Percentiles rank a stretch among this genome's conserved stretches.
Conservation (phyloP, 306 rosid species). For the Cucurbita argyrosperma region DNA sequence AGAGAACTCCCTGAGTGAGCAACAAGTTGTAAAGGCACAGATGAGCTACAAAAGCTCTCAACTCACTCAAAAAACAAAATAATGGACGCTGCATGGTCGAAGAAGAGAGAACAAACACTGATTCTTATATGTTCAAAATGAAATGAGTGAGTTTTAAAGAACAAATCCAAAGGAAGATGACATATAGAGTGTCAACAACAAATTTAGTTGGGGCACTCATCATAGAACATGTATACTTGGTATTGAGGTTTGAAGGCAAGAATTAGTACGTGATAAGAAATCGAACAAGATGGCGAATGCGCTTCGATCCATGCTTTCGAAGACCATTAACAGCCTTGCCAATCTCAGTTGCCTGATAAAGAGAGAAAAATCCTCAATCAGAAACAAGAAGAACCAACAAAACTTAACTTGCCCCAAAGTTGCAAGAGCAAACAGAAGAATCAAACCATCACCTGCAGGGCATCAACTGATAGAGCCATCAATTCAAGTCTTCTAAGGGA, state of each 20-base stretch:
- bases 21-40: neutral
- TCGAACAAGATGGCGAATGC: slow-evolving; percentile 44
- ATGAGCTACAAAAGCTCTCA: neutral
- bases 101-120: neutral
- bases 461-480: slow-evolving; percentile 55
- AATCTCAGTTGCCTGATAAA: slow-evolving; percentile 76
- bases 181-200: neutral
- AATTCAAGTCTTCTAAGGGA: slow-evolving; percentile 79
- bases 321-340: slow-evolving; percentile 71
- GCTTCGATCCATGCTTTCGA: slow-evolving; percentile 50
- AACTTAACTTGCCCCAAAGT: neutral
- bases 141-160: neutral
- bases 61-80: neutral
- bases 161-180: neutral
- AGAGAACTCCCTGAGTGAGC: neutral
- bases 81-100: neutral
- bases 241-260: neutral
- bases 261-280: slow-evolving; percentile 49
- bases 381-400: neutral
- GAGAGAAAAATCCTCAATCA: neutral
- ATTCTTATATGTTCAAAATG: neutral
- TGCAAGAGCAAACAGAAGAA: neutral
- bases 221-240: slow-evolving; percentile 4
- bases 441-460: slow-evolving; percentile 32
- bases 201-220: neutral